Evolutionary conservation across 352 stramenopile species (phyloP).

Genomic region (Globisporangium rhizosaccharum): DNA sequence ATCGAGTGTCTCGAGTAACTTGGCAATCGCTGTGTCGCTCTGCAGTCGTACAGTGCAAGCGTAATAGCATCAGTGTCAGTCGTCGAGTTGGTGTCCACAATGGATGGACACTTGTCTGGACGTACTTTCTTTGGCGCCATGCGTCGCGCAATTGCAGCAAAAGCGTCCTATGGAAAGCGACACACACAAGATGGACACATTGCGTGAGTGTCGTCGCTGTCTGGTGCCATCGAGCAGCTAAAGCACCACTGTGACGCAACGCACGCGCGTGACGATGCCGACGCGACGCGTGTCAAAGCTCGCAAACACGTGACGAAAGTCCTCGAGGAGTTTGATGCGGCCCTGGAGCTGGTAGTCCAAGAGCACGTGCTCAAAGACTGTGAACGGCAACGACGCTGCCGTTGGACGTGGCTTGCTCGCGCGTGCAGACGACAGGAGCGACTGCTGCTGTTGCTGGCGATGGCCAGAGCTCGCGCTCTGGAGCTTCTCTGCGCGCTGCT

Average conservation of each 20-base stretch:
- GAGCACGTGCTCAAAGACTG: slow-evolving; percentile 62
- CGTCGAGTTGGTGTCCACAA: too few relatives aligned
- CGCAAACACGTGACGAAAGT: slow-evolving; percentile 45
- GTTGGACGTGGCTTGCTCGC: background rate
- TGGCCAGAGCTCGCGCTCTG: slow-evolving; percentile 8
- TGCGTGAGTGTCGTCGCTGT: background rate
- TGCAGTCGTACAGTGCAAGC: slow-evolving; percentile 7
- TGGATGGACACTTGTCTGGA: background rate
- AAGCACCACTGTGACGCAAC: background rate
- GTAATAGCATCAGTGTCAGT: background rate
- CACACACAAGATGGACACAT: background rate
- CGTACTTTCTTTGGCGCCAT: slow-evolving; percentile 37
- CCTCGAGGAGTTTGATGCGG: slow-evolving; percentile 51
- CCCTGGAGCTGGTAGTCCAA: slow-evolving; percentile 70
- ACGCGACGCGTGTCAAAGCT: slow-evolving; percentile 46
- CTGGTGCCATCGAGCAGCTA: background rate
- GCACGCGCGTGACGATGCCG: slow-evolving; percentile 44
- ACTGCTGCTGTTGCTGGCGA: slow-evolving; percentile 16
- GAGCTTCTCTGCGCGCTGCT: slow-evolving; percentile 33
- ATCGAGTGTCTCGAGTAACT: slow-evolving; percentile 49
- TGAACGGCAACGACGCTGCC: slow-evolving; percentile 29
- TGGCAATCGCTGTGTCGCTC: slow-evolving; percentile 30
- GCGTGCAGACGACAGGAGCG: background rate
- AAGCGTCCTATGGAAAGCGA: slow-evolving; percentile 26
- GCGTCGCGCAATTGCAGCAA: slow-evolving; percentile 24